A percentile compares a stretch with the other conserved stretches of the same genome.
Conservation (phyloP, 768 basidiomycete species). For the Candolleomyces eurysporus region DNA sequence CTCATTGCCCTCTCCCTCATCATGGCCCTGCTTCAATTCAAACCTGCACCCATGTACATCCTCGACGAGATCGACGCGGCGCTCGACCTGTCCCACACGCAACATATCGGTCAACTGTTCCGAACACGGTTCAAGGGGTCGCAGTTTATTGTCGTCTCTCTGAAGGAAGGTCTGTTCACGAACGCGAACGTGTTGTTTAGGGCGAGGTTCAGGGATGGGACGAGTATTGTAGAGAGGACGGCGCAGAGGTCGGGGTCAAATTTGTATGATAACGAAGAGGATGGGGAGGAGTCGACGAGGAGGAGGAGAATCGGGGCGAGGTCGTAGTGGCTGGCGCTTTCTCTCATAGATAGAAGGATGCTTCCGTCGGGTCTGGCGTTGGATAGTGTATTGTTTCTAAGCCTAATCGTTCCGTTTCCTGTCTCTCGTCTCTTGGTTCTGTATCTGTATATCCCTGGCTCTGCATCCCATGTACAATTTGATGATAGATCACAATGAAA, state of each 20-base stretch:
- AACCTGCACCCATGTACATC: conserved; percentile 99
- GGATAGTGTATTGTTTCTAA: too few species aligned
- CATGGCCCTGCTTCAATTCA: conserved; percentile 99
- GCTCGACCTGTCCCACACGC: conserved; percentile 92
- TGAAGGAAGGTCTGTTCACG: conserved; percentile 96
- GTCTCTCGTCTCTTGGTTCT: not conserved
- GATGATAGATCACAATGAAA: conserved; percentile 3
- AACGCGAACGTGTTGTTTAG: conserved; percentile 97
- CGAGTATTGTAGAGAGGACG: conserved; percentile 84
- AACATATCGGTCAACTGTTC: conserved; percentile 98
- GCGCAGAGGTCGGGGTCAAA: conserved; percentile 59
- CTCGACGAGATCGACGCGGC: conserved; percentile 99
- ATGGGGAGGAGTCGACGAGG: conserved; percentile 29
- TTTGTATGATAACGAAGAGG: conserved; percentile 35
- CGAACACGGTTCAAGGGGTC: conserved; percentile 94
- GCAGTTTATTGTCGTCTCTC: conserved; percentile 96
- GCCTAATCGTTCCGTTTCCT: too few species aligned
- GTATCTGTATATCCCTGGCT: conserved; percentile 2
- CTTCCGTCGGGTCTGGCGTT: too few species aligned
- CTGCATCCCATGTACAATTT: not conserved
- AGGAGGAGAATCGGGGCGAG: conserved; percentile 14
- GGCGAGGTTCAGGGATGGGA: conserved; percentile 91
- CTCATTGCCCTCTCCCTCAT: conserved; percentile 96
- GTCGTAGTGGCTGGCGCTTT: not conserved
- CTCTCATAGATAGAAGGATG: not conserved